Base-by-base conservation (phyloP, 306 rosid genomes). In the Albizia julibrissin region DNA sequence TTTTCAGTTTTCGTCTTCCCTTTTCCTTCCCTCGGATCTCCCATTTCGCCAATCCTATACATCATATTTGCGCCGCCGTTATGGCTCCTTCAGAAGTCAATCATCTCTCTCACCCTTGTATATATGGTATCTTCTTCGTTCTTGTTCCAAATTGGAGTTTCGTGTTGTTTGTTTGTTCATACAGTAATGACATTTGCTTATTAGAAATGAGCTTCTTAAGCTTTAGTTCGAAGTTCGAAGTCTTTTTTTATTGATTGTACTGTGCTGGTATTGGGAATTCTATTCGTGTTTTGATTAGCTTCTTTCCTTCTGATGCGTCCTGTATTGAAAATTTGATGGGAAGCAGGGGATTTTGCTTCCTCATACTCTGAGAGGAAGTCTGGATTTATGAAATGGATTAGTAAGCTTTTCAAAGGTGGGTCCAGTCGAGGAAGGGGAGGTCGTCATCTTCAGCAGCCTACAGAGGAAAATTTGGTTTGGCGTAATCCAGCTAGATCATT, bases 361-460 rank as follows among this genome's bases (percentile, higher is more conserved):
- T 87, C 92, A n/a, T 84, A 87, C 80, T 81, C 94, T 59, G 98
- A 94, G 89, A 94, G 91, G 85, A 94, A 93, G 88, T 91, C 97
- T 61, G 88, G 97, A 75, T 90, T 94, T 84, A 89, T 94, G 98
- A 94, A 91, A 93, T 96, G 99, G 99, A 79, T 96, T 72, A 84
- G 91, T 86, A 94, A 84, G 87, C 86, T 96, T 81, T 92, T 96
- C 91, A 88, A 88, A 84, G 84, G 91, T 10, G 92, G 98, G 78
- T 77, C 88, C 56, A 81, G 68, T 62, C 84, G 91, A 52, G 87
- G 90, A 80, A 90, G 89, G 46, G 84, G 88, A 42, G 82, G 85
- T 79, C 87, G 79, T 77, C 90, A 76, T 75, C 89, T 90, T 1
- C 97, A 90, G 81, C 91, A 85, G 26, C 81, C 91, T 31, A 80